Evolutionary conservation across 345 rosid genomes (phyloP).

Genomic region (Cardamine occulta): DNA sequence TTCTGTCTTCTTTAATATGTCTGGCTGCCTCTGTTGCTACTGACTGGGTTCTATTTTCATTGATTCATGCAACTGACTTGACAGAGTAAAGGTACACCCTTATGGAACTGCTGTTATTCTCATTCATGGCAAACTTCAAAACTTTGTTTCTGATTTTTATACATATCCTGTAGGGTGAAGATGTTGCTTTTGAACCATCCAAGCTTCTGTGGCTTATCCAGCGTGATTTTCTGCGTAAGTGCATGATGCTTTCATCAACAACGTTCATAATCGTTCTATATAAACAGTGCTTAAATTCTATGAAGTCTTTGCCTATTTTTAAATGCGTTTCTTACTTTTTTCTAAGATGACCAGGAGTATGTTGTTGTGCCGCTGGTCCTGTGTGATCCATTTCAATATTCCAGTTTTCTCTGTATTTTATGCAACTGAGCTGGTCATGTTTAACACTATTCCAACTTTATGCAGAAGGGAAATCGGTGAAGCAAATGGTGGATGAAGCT

Average conservation of each 20-base stretch:
- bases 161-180: conserved; percentile 75
- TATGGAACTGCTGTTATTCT: conserved; percentile 29
- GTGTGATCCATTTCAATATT: conserved; percentile 26
- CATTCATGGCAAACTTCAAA: conserved; percentile 19
- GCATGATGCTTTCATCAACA: conserved; percentile 12
- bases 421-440: conserved; percentile 21
- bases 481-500: conserved; percentile 97
- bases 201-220: conserved; percentile 99
- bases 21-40: conserved; percentile 32
- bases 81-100: conserved; percentile 90
- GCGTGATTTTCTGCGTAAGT: conserved; percentile 98
- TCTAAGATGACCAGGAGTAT: conserved; percentile 1
- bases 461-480: conserved; percentile 95
- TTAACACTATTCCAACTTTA: conserved; percentile 35
- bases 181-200: conserved; percentile 96
- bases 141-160: conserved; percentile 32
- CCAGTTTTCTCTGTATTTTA: conserved; percentile 6
- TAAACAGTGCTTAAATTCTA: not conserved
- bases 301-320: not conserved
- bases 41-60: conserved; percentile 51
- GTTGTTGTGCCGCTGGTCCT: conserved; percentile 14
- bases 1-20: conserved; percentile 25
- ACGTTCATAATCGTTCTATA: conserved; percentile 10
- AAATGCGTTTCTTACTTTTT: not conserved
- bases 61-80: conserved; percentile 45